Evolutionary conservation across 768 basidiomycete species (phyloP), one percentile per base, ranked within the genome.

Genomic region (Podaxis carcinomalis): DNA sequence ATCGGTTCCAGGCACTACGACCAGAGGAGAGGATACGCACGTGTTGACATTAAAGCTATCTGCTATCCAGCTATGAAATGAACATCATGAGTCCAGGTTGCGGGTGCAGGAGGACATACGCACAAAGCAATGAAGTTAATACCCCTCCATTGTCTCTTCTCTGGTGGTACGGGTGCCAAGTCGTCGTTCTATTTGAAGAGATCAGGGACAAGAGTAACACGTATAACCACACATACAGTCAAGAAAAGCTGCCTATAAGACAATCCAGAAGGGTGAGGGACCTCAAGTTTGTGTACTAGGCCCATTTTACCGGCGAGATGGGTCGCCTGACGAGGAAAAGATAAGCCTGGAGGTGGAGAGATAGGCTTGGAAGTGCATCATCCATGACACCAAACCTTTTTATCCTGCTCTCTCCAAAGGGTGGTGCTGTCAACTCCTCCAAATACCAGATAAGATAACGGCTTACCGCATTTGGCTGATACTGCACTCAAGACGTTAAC

Each of bases 41-140:
- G 87, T 88, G 70, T 87, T 88, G 68, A 89, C 80, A 66, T 89
- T 90, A 78, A 90, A 92, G 66, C 83, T 84, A 74, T 92, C 90
- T 40, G 88, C 89, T 46, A 92, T 81, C 90, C 89, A 92, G 75
- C 87, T 89, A 39, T 44, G 55, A 16, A 63, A 67, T 32, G 49
- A 55, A 50, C 52, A 42, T 25, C 14, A n/a, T 51, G 52, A 44
- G 35, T 47, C 6, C 56, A 39, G 47, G 16, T 49, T 10, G n/a
- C 32, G 36, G 13, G 55, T 27, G 25, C 28, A 23, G 37, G n/a
- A 23, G 23, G 61, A 70, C 81, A 64, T 69, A 88, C 42, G 42
- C 42, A 44, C 83, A 87, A 89, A 19, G 86, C 79, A 49, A 87
- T 74, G 70, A 87, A 90, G 72, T 88, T 87, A 74, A 78, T 82